These are phyloP conservation scores for Solanum hybrid DNA, from an alignment of 305 asterid species.

Conservation along the genomic window DNA sequence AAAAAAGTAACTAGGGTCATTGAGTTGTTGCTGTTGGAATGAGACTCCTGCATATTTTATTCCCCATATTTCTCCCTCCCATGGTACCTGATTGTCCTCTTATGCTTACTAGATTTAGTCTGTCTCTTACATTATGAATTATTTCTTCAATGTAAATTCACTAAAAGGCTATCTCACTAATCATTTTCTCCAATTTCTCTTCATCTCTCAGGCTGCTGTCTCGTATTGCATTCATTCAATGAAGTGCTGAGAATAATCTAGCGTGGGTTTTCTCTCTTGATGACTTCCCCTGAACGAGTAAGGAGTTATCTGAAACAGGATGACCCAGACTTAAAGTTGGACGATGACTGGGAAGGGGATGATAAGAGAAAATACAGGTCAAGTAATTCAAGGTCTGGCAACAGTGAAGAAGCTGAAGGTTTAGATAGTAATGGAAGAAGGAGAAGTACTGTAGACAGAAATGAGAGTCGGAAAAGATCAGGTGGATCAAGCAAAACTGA, in stretches of 20 bases:
- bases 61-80: not conserved
- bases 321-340: slow-evolving; percentile 54
- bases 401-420: slow-evolving; percentile 55
- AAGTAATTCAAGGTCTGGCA: slow-evolving; percentile 49
- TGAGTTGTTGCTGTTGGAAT: not conserved
- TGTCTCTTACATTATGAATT: not conserved
- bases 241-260: not conserved
- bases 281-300: slow-evolving; percentile 63
- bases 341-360: slow-evolving; percentile 57
- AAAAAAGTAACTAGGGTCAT: not conserved
- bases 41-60: not conserved
- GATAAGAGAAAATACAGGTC: slow-evolving; percentile 45
- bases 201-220: not conserved
- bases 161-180: not conserved
- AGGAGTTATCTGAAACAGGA: slow-evolving; percentile 43
- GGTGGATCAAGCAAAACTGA: slow-evolving; percentile 52
- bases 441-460: slow-evolving; percentile 49
- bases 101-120: not conserved
- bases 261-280: slow-evolving; percentile 29
- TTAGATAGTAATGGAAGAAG: slow-evolving; percentile 51
- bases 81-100: not conserved
- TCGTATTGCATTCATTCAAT: not conserved
- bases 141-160: not conserved
- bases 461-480: slow-evolving; percentile 65
- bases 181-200: not conserved